A percentile compares a stretch with the other conserved stretches of the same genome.
Conservation (phyloP, 192 early-diverging fungal species). For the Rhizophagus clarus region DNA sequence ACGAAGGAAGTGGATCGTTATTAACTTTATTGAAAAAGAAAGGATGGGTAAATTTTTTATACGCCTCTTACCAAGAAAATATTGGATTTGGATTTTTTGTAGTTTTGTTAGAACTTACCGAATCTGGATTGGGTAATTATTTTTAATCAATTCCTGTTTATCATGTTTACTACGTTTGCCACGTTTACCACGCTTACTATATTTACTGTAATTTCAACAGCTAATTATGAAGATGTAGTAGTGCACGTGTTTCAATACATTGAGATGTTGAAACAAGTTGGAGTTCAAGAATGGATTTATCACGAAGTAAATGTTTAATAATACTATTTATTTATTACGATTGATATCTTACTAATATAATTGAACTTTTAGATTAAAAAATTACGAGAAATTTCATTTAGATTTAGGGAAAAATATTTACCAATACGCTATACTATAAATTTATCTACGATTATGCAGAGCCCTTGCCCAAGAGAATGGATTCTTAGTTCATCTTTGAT, state of each 20-base stretch:
- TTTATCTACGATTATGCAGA: conserved; percentile 77
- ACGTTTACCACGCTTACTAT: not conserved
- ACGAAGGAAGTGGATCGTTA: conserved; percentile 88
- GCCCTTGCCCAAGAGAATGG: conserved; percentile 66
- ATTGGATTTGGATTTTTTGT: conserved; percentile 84
- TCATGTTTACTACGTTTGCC: not conserved
- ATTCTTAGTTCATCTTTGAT: conserved; percentile 75
- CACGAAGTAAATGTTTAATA: conserved; percentile 60
- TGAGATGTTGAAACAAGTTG: conserved; percentile 69
- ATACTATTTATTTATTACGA: not conserved
- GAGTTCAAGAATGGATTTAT: conserved; percentile 78
- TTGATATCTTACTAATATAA: not conserved
- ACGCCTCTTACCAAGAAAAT: conserved; percentile 61
- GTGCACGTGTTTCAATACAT: conserved; percentile 87
- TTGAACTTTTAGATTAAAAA: conserved; percentile 37
- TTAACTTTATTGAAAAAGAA: conserved; percentile 83
- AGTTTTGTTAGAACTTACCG: conserved; percentile 82
- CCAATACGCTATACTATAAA: conserved; percentile 67
- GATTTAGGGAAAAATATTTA: conserved; percentile 75
- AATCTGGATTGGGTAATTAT: conserved; percentile 62
- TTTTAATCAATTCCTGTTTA: not conserved
- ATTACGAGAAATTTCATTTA: conserved; percentile 60
- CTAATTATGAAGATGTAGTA: conserved; percentile 79
- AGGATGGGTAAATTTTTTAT: conserved; percentile 82
- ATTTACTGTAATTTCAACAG: not conserved